Evolutionary conservation across 139 green algal genomes (phyloP).

Genomic region (Eudorina sp.): DNA sequence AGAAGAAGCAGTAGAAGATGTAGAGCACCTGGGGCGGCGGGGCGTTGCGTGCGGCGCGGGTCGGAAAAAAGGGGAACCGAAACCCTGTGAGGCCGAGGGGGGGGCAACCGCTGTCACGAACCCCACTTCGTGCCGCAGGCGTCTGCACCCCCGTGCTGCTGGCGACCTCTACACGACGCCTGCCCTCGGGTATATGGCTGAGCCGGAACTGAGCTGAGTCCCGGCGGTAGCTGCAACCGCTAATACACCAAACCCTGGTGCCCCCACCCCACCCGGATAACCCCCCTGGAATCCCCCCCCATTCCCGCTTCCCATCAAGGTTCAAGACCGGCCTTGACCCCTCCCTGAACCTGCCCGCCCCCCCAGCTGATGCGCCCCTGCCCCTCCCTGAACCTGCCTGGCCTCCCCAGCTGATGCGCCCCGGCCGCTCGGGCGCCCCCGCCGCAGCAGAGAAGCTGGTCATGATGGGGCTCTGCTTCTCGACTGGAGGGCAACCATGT

Average conservation of each 20-base stretch:
- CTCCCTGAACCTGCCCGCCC: neutral
- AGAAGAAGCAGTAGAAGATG: constrained; percentile 43
- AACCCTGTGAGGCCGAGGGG: too few relatives aligned
- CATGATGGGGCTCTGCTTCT: neutral
- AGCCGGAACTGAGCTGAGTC: too few relatives aligned
- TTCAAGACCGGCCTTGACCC: neutral
- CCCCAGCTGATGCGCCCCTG: neutral
- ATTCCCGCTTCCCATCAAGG: too few relatives aligned
- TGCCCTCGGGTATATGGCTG: neutral
- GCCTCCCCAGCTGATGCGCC: neutral
- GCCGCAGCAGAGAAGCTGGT: constrained; percentile 24
- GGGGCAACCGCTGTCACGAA: too few relatives aligned
- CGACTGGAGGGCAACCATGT: neutral
- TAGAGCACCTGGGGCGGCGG: constrained; percentile 27
- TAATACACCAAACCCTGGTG: too few relatives aligned
- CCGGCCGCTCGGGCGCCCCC: constrained; percentile 19
- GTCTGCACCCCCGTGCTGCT: too few relatives aligned
- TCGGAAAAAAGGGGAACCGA: neutral
- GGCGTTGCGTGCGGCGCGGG: too few relatives aligned
- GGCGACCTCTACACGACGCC: too few relatives aligned
- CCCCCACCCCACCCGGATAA: too few relatives aligned
- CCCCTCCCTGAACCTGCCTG: neutral
- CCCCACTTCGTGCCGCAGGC: too few relatives aligned
- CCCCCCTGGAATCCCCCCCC: too few relatives aligned
- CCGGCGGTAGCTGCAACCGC: too few relatives aligned